Base-by-base conservation (phyloP, 345 rosid species). In the Hirschfeldia incana region DNA sequence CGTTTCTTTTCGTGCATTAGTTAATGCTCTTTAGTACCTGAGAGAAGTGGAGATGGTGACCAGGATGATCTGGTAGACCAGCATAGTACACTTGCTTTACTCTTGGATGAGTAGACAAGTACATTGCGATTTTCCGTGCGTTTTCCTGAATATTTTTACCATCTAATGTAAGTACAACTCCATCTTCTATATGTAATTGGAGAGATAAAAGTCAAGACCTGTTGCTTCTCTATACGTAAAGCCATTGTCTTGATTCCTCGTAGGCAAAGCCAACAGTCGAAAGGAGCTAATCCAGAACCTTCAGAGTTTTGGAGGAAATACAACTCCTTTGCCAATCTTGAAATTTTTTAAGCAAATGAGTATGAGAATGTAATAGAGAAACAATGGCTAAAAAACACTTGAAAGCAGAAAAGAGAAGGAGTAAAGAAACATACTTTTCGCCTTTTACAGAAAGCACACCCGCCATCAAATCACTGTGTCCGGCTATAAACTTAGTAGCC, bases 381-480 rank as follows among this genome's bases (percentile, higher is more conserved):
- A 30, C 17, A 39, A n/a, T n/a, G n/a, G n/a, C n/a, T n/a, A n/a
- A n/a, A 16, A 2, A 76, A 44, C 8, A 49, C 5, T 44, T 67
- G 28, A 66, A 67, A 72, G 30, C 26, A 72, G 51, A 6, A 28
- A 55, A 32, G 10, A 36, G n/a, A 58, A n/a, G 65, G 3, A 36
- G 30, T n/a, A n/a, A 76, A 59, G 42, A 12, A 77, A 77, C 78
- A 62, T 5, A 93, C 98, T 96, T 95, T 87, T 93, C 91, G 65
- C 92, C 97, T 85, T 85, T 95, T 36, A 93, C 96, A n/a, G 95
- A 89, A 82, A 95, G 94, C 64, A 91, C 99, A 42, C 98, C 98
- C 12, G 94, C 98, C 98, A 93, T 95, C 67, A 95, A 81, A 83
- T 95, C 97, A 80, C 98, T 90, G 77, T 93, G 99, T 76, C 99